A percentile compares a stretch with the other conserved stretches of the same genome.
Evolutionary conservation across 1,139 yeast species (phyloP).

Genomic region (Yamadazyma jaroonii): DNA sequence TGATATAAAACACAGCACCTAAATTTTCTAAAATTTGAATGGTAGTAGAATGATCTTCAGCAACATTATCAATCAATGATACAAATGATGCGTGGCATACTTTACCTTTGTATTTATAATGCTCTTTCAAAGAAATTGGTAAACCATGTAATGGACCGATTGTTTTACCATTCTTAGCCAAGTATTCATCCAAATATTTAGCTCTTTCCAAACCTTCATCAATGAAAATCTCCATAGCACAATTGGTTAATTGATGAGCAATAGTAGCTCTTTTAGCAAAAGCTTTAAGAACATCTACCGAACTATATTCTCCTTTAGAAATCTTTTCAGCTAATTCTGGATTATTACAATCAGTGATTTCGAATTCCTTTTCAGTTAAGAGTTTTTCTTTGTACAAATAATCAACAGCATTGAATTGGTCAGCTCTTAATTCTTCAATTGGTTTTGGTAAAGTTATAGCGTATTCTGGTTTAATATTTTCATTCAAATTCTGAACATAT

Average conservation of each 20-base stretch:
- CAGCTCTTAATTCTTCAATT: constrained; percentile 34
- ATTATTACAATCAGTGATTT: constrained; percentile 47
- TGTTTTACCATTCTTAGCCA: constrained; percentile 51
- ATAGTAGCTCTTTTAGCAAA: constrained; percentile 49
- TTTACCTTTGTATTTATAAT: constrained; percentile 55
- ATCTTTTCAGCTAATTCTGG: constrained; percentile 33
- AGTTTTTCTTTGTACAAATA: constrained; percentile 41
- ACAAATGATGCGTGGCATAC: constrained; percentile 66
- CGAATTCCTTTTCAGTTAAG: constrained; percentile 43
- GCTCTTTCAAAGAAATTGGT: constrained; percentile 48
- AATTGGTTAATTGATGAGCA: constrained; percentile 36
- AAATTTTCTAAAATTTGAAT: constrained; percentile 51
- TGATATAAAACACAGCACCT: constrained; percentile 62
- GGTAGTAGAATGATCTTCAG: constrained; percentile 50
- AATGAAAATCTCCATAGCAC: constrained; percentile 32
- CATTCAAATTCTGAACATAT: constrained; percentile 42
- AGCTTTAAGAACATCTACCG: constrained; percentile 50
- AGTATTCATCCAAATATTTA: constrained; percentile 35
- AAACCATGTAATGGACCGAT: constrained; percentile 67
- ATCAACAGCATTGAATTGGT: constrained; percentile 46
- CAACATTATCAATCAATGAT: constrained; percentile 46
- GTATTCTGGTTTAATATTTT: constrained; percentile 40
- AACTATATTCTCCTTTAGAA: constrained; percentile 29
- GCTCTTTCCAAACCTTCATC: constrained; percentile 37
- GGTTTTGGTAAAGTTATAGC: constrained; percentile 33